A percentile compares a stretch with the other conserved stretches of the same genome.
These are phyloP conservation scores for Sporothrix phasma DNA, from an alignment of 2,329 filamentous ascomycete species.

Conservation along the genomic window DNA sequence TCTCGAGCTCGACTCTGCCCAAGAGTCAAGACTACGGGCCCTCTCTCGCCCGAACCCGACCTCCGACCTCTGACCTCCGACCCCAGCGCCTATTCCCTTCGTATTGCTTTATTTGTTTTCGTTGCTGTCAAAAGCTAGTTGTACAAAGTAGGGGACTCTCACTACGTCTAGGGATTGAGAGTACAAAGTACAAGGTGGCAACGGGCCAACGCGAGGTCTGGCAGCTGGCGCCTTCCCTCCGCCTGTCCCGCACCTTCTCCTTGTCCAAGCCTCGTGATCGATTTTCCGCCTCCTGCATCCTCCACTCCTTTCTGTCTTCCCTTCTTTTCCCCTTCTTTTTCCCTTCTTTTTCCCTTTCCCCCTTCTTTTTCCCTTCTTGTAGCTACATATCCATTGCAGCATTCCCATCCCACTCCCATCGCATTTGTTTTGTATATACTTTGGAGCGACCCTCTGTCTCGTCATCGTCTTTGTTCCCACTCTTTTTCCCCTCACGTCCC, in stretches of 20 bases:
- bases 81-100: neutral
- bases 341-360: neutral
- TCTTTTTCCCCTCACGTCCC: neutral
- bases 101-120: neutral
- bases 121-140: too few species aligned
- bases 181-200: too few species aligned
- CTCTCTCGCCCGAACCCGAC: neutral
- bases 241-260: neutral
- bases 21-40: neutral
- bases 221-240: conserved; percentile 2
- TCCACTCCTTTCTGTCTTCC: neutral
- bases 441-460: neutral
- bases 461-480: neutral
- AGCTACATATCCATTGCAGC: neutral
- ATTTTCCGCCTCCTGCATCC: neutral
- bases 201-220: neutral
- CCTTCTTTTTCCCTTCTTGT: neutral
- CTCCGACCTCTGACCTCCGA: neutral
- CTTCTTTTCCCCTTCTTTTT: neutral
- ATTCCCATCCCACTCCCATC: neutral
- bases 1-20: too few species aligned
- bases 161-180: neutral
- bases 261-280: conserved; percentile 1
- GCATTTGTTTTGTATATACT: neutral
- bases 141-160: too few species aligned